Conservation (phyloP, 208 protist species). For the Acanthamoeba culbertsoni region DNA sequence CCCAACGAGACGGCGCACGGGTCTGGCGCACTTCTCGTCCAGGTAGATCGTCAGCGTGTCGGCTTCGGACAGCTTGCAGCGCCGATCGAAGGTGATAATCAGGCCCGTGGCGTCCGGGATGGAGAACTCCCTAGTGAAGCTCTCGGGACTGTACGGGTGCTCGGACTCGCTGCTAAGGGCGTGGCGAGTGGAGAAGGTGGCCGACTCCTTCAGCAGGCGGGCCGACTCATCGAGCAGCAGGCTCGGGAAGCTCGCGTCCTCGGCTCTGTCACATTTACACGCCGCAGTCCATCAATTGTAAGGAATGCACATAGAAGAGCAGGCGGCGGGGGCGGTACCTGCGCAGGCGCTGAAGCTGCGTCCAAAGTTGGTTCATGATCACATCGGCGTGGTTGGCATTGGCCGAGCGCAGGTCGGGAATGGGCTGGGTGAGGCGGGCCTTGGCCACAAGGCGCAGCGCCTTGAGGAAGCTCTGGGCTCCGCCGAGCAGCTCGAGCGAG, state of each 20-base stretch:
- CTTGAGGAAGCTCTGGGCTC: neutral
- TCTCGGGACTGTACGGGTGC: neutral
- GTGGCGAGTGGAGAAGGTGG: neutral
- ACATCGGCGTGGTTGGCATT: neutral
- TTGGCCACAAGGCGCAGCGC: neutral
- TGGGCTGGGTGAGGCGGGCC: slow-evolving; percentile 8
- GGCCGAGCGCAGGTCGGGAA: neutral
- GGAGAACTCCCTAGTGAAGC: neutral
- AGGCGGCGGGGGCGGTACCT: too few species aligned
- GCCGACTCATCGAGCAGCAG: neutral
- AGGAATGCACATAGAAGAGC: too few species aligned
- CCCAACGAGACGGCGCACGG: neutral
- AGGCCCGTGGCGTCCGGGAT: neutral
- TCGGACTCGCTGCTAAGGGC: neutral
- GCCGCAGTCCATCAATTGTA: too few species aligned
- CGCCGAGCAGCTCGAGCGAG: neutral
- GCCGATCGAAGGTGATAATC: neutral
- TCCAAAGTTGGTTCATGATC: neutral
- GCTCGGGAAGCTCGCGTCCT: neutral
- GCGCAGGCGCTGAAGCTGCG: neutral
- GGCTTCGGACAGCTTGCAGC: slow-evolving; percentile 36
- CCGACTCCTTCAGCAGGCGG: neutral
- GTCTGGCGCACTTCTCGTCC: slow-evolving; percentile 3
- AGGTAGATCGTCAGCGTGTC: slow-evolving; percentile 16
- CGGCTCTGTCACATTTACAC: too few species aligned